Conservation (phyloP, 2,329 filamentous ascomycete genomes). For the Cercospora sp. region DNA sequence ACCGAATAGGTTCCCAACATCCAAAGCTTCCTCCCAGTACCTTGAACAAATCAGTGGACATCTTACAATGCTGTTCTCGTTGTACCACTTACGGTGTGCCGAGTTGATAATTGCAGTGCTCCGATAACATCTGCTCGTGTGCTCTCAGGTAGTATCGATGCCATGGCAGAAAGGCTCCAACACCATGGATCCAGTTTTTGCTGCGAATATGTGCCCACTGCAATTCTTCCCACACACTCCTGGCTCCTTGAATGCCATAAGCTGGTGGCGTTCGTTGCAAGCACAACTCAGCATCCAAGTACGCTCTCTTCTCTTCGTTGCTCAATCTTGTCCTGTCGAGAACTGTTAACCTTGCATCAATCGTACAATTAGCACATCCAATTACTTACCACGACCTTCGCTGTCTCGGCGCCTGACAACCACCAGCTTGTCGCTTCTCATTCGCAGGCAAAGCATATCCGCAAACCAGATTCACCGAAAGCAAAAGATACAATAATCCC, state of each 20-base stretch:
- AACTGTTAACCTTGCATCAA: background rate
- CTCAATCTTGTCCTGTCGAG: constrained; percentile 19
- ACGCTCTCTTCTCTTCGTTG: constrained; percentile 23
- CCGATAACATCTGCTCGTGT: constrained; percentile 23
- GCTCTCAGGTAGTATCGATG: constrained; percentile 28
- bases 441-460: constrained; percentile 2
- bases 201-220: constrained; percentile 28
- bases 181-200: constrained; percentile 29
- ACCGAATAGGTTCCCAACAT: constrained; percentile 21
- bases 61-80: background rate
- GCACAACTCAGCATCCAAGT: constrained; percentile 25
- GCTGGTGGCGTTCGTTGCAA: constrained; percentile 23
- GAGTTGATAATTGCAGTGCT: constrained; percentile 24
- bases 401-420: constrained; percentile 14
- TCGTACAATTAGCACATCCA: background rate
- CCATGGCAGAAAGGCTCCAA: constrained; percentile 27
- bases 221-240: constrained; percentile 27
- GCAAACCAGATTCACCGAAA: background rate
- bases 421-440: constrained; percentile 11
- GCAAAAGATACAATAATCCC: background rate
- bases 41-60: constrained; percentile 3
- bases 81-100: constrained; percentile 21
- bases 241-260: constrained; percentile 25
- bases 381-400: constrained; percentile 20
- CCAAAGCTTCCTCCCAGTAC: constrained; percentile 25